Conservation (phyloP, 805 yeast genomes). For the Priceomyces melissophilus region DNA sequence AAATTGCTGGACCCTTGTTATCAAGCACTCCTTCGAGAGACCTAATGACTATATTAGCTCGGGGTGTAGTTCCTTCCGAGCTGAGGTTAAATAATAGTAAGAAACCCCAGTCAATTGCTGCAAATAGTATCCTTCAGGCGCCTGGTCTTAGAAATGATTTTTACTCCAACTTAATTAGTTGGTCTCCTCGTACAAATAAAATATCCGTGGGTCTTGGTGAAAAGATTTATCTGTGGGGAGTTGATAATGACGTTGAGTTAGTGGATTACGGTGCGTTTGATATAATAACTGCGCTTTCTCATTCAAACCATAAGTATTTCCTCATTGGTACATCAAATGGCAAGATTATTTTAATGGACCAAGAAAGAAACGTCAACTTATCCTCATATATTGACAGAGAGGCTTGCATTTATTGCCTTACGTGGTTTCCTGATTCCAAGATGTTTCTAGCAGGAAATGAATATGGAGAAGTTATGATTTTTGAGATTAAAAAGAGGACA, state of each 20-base stretch:
- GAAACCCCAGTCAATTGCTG: slow-evolving; percentile 7
- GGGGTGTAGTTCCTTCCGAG: background rate
- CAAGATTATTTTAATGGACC: slow-evolving; percentile 43
- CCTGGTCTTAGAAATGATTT: slow-evolving; percentile 74
- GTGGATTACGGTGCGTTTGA: slow-evolving; percentile 43
- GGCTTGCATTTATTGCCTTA: slow-evolving; percentile 52
- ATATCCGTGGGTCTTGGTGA: slow-evolving; percentile 67
- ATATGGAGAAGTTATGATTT: slow-evolving; percentile 52
- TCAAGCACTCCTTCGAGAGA: slow-evolving; percentile 10
- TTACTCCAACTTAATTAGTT: slow-evolving; percentile 69
- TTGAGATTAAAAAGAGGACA: slow-evolving; percentile 21
- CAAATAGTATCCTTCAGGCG: slow-evolving; percentile 37
- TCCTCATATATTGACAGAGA: slow-evolving; percentile 16
- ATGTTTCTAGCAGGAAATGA: slow-evolving; percentile 65
- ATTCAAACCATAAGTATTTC: slow-evolving; percentile 45
- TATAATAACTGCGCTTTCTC: slow-evolving; percentile 54
- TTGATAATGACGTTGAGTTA: slow-evolving; percentile 39
- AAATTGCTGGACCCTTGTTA: slow-evolving; percentile 15
- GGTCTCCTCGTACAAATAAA: slow-evolving; percentile 53
- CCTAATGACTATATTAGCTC: slow-evolving; percentile 8
- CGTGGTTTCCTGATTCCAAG: slow-evolving; percentile 51
- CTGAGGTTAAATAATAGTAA: background rate
- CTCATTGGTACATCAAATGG: slow-evolving; percentile 62
- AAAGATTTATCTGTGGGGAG: slow-evolving; percentile 63
- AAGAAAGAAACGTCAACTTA: slow-evolving; percentile 17